phyloP scores from a whole-genome alignment of 2,329 filamentous ascomycete species.

The Diaporthe humulicola region DNA sequence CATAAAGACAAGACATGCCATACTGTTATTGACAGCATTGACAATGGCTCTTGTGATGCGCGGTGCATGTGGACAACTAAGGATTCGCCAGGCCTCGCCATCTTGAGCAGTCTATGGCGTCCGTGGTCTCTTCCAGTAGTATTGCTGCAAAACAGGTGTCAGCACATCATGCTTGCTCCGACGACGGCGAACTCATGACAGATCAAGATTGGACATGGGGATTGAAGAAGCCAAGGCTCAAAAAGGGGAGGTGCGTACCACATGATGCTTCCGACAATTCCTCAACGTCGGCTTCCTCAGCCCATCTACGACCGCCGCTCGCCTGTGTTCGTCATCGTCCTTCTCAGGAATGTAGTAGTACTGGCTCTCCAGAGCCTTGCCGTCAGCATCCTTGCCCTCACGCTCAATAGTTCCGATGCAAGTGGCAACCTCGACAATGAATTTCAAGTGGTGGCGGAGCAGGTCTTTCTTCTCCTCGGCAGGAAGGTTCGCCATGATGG shows the following conservation, averaged over 20 bases:
- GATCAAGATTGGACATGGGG: background rate
- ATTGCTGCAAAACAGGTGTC: constrained; percentile 65
- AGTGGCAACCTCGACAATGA: constrained; percentile 77
- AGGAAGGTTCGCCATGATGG: constrained; percentile 89
- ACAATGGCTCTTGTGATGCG: background rate
- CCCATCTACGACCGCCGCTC: constrained; percentile 86
- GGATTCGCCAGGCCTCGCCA: background rate
- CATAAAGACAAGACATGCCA: too few species aligned
- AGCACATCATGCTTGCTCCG: background rate
- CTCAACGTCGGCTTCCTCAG: constrained; percentile 90
- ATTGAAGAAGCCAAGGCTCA: too few species aligned
- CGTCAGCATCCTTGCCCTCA: constrained; percentile 95
- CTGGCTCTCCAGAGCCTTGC: constrained; percentile 93
- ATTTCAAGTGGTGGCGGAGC: constrained; percentile 74
- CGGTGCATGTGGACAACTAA: constrained; percentile 41
- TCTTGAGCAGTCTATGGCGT: constrained; percentile 60
- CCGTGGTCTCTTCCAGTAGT: constrained; percentile 76
- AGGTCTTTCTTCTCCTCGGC: constrained; percentile 71
- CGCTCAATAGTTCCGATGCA: constrained; percentile 92
- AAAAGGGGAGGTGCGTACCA: constrained; percentile 19
- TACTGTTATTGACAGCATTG: background rate
- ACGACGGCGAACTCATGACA: background rate
- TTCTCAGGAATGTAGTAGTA: constrained; percentile 96
- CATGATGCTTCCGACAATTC: constrained; percentile 90
- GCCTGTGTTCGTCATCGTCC: constrained; percentile 83